phyloP scores from a whole-genome alignment of 495 filamentous ascomycete genomes.

The Aspergillus wentii region DNA sequence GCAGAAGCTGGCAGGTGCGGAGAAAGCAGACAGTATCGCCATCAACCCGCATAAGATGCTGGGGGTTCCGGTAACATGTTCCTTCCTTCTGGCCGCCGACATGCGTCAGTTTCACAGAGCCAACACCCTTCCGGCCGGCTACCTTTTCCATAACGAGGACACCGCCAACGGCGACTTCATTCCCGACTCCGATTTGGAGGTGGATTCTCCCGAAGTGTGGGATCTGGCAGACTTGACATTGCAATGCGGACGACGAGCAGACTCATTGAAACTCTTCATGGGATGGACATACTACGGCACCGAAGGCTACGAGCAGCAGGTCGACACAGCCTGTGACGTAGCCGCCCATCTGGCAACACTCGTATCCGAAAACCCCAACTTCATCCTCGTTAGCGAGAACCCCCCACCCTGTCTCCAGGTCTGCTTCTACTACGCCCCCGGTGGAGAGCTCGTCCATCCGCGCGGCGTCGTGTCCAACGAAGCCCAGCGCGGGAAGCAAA shows the following conservation, averaged over 20 bases:
- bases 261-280: constrained; percentile 81
- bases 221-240: constrained; percentile 92
- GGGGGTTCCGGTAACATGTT: constrained; percentile 83
- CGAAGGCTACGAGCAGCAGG: constrained; percentile 52
- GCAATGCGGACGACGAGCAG: constrained; percentile 84
- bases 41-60: constrained; percentile 98
- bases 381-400: constrained; percentile 66
- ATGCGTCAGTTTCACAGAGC: constrained; percentile 69
- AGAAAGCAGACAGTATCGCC: constrained; percentile 73
- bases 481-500: constrained; percentile 48
- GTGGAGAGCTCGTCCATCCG: constrained; percentile 41
- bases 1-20: constrained; percentile 60
- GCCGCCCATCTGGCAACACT: constrained; percentile 61
- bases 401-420: constrained; percentile 90
- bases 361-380: constrained; percentile 48
- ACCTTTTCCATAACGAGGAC: constrained; percentile 67
- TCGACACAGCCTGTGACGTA: constrained; percentile 63
- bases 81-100: constrained; percentile 77
- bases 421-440: constrained; percentile 81
- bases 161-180: constrained; percentile 7
- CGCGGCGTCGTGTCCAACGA: constrained; percentile 31
- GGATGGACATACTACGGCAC: constrained; percentile 85
- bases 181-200: constrained; percentile 21
- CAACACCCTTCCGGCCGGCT: constrained; percentile 82
- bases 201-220: constrained; percentile 59